Evolutionary conservation across 805 yeast species (phyloP).

Genomic region (Candida chilensis): DNA sequence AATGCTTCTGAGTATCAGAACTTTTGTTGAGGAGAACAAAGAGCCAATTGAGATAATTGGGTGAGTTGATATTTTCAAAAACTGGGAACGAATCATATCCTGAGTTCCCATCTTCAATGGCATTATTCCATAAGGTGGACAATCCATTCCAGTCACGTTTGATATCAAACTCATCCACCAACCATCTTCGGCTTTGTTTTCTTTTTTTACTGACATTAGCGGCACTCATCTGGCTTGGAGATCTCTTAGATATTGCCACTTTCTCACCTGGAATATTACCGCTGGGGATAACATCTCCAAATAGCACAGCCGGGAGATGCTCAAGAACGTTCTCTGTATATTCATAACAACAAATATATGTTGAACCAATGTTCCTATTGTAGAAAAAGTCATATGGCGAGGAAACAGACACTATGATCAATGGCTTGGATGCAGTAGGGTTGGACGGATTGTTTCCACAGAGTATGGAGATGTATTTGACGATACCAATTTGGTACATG

Average conservation of each 20-base stretch:
- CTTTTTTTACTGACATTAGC: slow-evolving; percentile 4
- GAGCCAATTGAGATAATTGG: slow-evolving; percentile 7
- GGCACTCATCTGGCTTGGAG: slow-evolving; percentile 1
- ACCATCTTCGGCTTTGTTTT: slow-evolving; percentile 26
- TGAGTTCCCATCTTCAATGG: no score
- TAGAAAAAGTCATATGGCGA: slow-evolving; percentile 56
- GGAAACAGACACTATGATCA: slow-evolving; percentile 50
- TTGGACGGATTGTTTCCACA: slow-evolving; percentile 32
- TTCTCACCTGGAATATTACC: slow-evolving; percentile 52
- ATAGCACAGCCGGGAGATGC: slow-evolving; percentile 38
- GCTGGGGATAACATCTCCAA: slow-evolving; percentile 42
- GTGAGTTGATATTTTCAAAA: slow-evolving; percentile 11
- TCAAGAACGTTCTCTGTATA: slow-evolving; percentile 43
- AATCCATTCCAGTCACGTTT: slow-evolving; percentile 42
- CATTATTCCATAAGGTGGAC: slow-evolving; percentile 30
- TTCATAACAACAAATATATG: slow-evolving; percentile 54
- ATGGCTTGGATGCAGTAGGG: slow-evolving; percentile 35
- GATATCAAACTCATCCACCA: slow-evolving; percentile 45
- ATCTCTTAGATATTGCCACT: slow-evolving; percentile 15
- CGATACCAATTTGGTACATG: slow-evolving; percentile 53
- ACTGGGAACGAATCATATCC: no score
- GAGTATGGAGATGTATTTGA: slow-evolving; percentile 44
- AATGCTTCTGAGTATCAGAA: slow-evolving; percentile 28
- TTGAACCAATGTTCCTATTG: slow-evolving; percentile 43
- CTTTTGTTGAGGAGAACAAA: slow-evolving; percentile 9